Conservation (phyloP, 2,329 filamentous ascomycete genomes). For the Tolypocladium guangdongense region DNA sequence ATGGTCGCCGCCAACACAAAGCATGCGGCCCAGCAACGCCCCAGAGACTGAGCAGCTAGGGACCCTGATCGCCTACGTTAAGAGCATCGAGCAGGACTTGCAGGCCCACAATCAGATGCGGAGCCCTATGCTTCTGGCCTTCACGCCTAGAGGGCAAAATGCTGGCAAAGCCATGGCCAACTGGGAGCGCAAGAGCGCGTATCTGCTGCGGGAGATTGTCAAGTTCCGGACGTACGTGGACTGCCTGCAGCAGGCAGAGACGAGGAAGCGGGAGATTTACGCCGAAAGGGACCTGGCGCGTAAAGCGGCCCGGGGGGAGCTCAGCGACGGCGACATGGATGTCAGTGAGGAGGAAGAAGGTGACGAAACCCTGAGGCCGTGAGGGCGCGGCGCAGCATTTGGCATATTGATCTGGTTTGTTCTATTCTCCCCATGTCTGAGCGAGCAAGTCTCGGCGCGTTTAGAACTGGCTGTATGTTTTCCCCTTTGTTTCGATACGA, state of each 20-base stretch:
- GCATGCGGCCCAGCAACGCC: conserved; percentile 72
- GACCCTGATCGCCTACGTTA: conserved; percentile 67
- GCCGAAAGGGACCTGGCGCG: conserved; percentile 42
- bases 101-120: conserved; percentile 81
- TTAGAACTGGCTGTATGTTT: not conserved
- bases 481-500: not conserved
- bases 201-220: conserved; percentile 85
- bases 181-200: conserved; percentile 93
- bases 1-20: conserved; percentile 83
- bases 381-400: conserved; percentile 2
- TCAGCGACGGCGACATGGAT: conserved; percentile 29
- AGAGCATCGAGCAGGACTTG: conserved; percentile 75
- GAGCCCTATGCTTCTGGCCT: conserved; percentile 78
- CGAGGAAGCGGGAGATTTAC: conserved; percentile 61
- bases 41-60: conserved; percentile 72
- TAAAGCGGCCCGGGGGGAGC: conserved; percentile 36
- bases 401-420: not conserved
- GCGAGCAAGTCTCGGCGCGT: not conserved
- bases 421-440: not conserved
- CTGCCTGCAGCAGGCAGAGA: conserved; percentile 60
- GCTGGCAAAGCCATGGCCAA: conserved; percentile 79
- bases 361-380: conserved; percentile 23
- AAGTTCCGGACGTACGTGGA: conserved; percentile 97
- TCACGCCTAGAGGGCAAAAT: conserved; percentile 75
- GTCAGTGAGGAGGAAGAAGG: conserved; percentile 16